Base-by-base conservation (phyloP, 139 green algal species). In the Marvania coccoides region DNA sequence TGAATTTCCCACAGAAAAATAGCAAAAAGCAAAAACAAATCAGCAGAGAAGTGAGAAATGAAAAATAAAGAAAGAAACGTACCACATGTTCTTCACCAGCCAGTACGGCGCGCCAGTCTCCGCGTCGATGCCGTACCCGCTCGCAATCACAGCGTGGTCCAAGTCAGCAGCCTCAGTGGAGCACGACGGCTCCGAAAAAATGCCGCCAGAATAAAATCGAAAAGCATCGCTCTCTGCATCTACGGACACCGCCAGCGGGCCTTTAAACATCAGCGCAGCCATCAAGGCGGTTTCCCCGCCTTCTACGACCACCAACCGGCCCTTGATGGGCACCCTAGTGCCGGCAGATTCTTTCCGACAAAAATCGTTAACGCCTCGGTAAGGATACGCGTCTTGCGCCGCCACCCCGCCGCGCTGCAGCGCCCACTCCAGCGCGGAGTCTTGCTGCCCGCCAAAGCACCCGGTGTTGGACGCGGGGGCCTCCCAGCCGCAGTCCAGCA, bases 401-500 rank as follows among this genome's bases (percentile, higher is more conserved):
- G 61, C 47, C 45, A 81, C 12, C 2, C 58, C 74, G 2, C 56
- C 65, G 8, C 61, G 58, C 6, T 56, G 26, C 37, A 82, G 70
- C 9, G 71, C 30, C 65, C 70, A 86, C 29, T 80, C 55, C 24
- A 82, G 69, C 19, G 67, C 78, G 4, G 45, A 29, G 35, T 73
- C 46, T 58, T 81, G 72, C 33, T 70, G 46, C 29, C 72, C 76
- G 24, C 59, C 77, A 48, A 71, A 67, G 65, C 80, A 84, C 39
- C 63, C 80, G 15, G 51, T 73, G 65, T 81, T 82, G 55, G 58
- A 58, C 10, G 35, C 57, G 31, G 15, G 12, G 19, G 42, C 24
- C 38, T 76, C 70, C 75, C 75, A 86, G 40, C 38, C 63, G 69
- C 81, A 87, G 75, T 87, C 81, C n/a, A 87, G 58, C 15, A 87